These are phyloP conservation scores for Mortierella sp. DNA, from an alignment of 371 early-diverging fungal genomes.

Conservation along the genomic window DNA sequence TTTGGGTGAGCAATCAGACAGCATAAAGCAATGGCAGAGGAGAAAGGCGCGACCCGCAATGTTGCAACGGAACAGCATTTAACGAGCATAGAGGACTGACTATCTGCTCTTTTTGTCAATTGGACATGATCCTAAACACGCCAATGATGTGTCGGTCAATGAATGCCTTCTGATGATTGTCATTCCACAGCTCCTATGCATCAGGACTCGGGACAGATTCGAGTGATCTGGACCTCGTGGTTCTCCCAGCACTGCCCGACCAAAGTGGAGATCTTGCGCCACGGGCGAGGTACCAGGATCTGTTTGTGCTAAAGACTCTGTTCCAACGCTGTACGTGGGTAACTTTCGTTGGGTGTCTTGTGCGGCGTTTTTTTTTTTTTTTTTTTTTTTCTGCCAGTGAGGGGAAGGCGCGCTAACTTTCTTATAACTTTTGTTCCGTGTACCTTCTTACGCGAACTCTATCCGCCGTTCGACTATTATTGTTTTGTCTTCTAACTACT, in stretches of 20 bases:
- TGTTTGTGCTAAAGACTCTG: conserved; percentile 46
- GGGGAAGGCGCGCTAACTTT: too few species aligned
- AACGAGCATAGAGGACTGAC: conserved; percentile 16
- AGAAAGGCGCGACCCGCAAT: too few species aligned
- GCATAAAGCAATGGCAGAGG: neutral
- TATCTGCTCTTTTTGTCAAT: conserved; percentile 1
- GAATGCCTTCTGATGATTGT: neutral
- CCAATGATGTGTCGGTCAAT: too few species aligned
- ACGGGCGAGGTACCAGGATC: conserved; percentile 39
- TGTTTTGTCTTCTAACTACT: too few species aligned
- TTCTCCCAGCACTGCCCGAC: conserved; percentile 43
- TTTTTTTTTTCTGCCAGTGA: neutral
- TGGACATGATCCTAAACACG: too few species aligned
- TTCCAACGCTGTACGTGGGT: conserved; percentile 49
- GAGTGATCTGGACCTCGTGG: conserved; percentile 49
- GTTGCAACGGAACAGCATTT: neutral
- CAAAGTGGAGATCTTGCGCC: conserved; percentile 33
- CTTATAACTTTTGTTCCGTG: too few species aligned
- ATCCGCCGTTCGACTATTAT: too few species aligned
- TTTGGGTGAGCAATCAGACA: conserved; percentile 35
- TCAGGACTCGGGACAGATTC: conserved; percentile 50
- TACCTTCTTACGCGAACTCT: too few species aligned
- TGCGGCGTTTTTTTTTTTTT: conserved; percentile 4
- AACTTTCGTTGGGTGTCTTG: neutral
- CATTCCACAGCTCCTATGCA: conserved; percentile 35